Percentiles rank a stretch among this genome's conserved stretches.
Evolutionary conservation across 164 flowering plant genomes (phyloP).

Genomic region (Protea cynaroides): DNA sequence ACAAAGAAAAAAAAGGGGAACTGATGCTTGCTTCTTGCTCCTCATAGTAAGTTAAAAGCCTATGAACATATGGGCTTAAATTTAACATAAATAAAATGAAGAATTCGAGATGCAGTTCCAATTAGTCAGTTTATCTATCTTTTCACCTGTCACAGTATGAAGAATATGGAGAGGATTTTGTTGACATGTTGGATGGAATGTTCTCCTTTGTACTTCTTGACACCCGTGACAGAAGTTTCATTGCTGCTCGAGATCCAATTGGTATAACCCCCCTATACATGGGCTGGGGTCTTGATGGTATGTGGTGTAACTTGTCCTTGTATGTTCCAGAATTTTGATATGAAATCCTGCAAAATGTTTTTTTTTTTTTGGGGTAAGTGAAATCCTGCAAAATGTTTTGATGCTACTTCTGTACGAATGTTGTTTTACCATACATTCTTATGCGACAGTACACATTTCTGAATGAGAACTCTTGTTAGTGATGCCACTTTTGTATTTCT

Average conservation of each 20-base stretch:
- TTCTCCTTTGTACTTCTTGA: constrained; percentile 95
- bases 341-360: no score
- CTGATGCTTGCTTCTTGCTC: background rate
- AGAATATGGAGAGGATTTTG: constrained; percentile 90
- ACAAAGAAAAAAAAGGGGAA: no score
- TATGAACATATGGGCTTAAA: background rate
- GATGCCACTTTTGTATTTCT: no score
- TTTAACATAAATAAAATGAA: background rate
- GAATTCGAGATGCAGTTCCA: background rate
- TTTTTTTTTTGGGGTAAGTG: no score
- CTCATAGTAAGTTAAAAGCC: background rate
- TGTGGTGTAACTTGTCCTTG: constrained; percentile 16
- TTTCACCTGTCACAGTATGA: constrained; percentile 53
- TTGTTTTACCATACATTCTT: no score
- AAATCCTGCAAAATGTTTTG: no score
- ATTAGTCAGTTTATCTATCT: background rate
- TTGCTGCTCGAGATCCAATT: constrained; percentile 94
- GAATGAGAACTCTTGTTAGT: no score
- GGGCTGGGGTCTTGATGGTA: constrained; percentile 99
- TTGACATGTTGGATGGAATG: constrained; percentile 96
- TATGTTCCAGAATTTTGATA: background rate
- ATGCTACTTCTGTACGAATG: no score
- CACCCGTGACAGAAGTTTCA: constrained; percentile 82
- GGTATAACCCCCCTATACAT: constrained; percentile 93
- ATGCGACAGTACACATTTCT: no score